These are phyloP conservation scores for Ramaria rubella DNA, from an alignment of 768 basidiomycete genomes.

Conservation along the genomic window DNA sequence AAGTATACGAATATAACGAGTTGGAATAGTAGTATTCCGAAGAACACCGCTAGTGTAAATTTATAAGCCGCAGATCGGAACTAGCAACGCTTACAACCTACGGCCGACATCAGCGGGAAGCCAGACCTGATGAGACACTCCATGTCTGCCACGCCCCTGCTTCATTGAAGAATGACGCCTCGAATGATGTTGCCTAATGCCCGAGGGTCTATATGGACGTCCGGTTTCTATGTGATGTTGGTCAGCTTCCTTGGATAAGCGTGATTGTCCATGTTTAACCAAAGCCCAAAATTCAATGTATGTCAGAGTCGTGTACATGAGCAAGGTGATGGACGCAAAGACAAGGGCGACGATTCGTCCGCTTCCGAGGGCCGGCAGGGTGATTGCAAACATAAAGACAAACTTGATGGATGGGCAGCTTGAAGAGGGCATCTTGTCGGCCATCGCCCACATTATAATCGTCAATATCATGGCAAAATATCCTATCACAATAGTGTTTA, in stretches of 20 bases:
- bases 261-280: not conserved
- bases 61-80: not conserved
- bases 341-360: not conserved
- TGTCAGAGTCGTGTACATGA: not conserved
- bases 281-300: not conserved
- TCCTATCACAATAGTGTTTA: not conserved
- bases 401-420: not conserved
- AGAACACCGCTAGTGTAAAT: not conserved
- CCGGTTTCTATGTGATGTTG: not conserved
- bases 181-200: too few species aligned
- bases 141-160: too few species aligned
- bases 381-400: not conserved
- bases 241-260: not conserved
- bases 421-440: not conserved
- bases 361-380: not conserved
- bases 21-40: not conserved
- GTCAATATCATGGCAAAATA: slow-evolving; percentile 1
- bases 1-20: not conserved
- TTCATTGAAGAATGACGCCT: too few species aligned
- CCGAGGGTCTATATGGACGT: not conserved
- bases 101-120: not conserved
- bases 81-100: not conserved
- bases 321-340: not conserved
- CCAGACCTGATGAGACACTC: too few species aligned
- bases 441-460: not conserved